A percentile compares a stretch with the other conserved stretches of the same genome.
Evolutionary conservation across 495 filamentous ascomycete species (phyloP).

Genomic region (Jackrogersella minutella): DNA sequence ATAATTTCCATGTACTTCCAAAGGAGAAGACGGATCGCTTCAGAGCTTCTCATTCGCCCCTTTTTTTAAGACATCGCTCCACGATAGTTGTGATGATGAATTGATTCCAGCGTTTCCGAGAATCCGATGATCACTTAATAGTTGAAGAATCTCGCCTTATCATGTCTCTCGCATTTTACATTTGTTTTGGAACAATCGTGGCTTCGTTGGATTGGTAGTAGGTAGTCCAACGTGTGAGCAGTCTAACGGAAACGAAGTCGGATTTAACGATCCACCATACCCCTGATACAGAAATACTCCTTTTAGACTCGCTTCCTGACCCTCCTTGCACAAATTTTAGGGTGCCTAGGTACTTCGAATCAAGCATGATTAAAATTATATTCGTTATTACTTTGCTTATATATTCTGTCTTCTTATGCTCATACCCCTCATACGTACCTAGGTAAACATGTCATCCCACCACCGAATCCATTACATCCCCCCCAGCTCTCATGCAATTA

Average conservation of each 20-base stretch:
- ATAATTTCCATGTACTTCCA: too few relatives aligned
- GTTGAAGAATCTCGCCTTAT: too few relatives aligned
- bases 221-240: too few relatives aligned
- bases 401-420: not conserved
- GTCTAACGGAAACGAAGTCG: not conserved
- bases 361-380: conserved; percentile 10
- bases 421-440: not conserved
- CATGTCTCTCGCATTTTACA: too few relatives aligned
- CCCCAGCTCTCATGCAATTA: not conserved
- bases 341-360: not conserved
- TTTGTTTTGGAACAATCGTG: not conserved
- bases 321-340: not conserved
- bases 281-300: not conserved
- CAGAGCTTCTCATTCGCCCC: too few relatives aligned
- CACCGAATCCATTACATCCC: not conserved
- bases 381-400: conserved; percentile 2
- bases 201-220: not conserved
- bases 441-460: not conserved
- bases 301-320: not conserved
- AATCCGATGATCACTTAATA: too few relatives aligned
- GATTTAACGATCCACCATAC: not conserved
- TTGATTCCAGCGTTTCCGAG: too few relatives aligned
- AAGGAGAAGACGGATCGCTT: too few relatives aligned
- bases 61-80: too few relatives aligned
- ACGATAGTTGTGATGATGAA: too few relatives aligned